Evolutionary conservation across 2,329 filamentous ascomycete genomes (phyloP), one percentile per base, ranked within the genome.

Genomic region (Beauveria australis): DNA sequence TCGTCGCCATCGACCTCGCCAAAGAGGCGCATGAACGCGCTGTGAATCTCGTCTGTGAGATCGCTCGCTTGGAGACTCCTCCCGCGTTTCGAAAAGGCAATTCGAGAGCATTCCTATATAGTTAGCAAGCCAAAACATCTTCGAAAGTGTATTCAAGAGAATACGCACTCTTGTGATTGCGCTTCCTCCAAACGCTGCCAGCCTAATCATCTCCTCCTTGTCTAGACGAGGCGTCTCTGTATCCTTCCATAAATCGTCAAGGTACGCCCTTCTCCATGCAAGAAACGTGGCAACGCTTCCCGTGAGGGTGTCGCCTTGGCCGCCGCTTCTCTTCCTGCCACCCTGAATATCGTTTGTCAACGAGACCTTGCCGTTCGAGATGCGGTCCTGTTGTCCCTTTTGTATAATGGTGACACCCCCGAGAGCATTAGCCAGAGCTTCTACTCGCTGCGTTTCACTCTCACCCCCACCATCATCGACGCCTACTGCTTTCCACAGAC

Each of bases 261-360:
- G 79, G 73, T 99, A 99, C 24, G 91, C 91, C 71, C 87, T 87
- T 63, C 93, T 82, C 87, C 93, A 99, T 1, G 85, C 92, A 64
- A 97, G 75, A 66, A 99, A 85, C 3, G 94, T 97, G 1, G 89
- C 94, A 65, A 99, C 78, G 40, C 87, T 87, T 1, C 94, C 94
- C 0, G 94, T 97, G 65, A 99, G 78, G 4, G 94, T 97, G 75
- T 99, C 94, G 1, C 94, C 94, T 75, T 99, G 94, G 0, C 94
- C 94, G 53, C 93, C 94, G 61, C 90, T 93, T 65, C 94, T 81
- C 83, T 99, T 99, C 72, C 86, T 75, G 1, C 93, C 93, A 9
- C 94, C 94, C 68, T 85, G 76, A 3, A 92, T 75, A 66, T 96
- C 92, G 28, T 88, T 89, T 0, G 89, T 77, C 28, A 92, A 75